phyloP scores from a whole-genome alignment of 495 filamentous ascomycete genomes.

The Pyrenopolyporus hunteri region DNA sequence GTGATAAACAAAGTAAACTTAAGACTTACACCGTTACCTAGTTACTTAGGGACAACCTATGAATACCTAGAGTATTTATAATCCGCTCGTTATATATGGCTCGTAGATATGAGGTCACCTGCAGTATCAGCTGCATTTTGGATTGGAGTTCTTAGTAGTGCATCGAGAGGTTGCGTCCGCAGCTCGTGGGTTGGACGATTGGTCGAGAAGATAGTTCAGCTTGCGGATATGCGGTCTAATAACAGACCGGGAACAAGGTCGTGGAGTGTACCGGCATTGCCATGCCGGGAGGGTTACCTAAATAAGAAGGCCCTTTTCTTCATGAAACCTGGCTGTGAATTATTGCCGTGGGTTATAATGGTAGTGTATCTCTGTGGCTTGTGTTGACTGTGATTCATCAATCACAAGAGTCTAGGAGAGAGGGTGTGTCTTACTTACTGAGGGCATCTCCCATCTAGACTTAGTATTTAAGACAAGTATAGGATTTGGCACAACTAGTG shows the following conservation, averaged over 20 bases:
- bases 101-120: constrained; percentile 19
- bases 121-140: constrained; percentile 18
- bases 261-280: constrained; percentile 7
- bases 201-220: constrained; percentile 17
- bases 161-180: constrained; percentile 14
- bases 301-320: constrained; percentile 22
- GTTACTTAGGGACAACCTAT: background rate
- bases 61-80: constrained; percentile 29
- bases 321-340: background rate
- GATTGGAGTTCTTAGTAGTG: constrained; percentile 2
- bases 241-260: constrained; percentile 10
- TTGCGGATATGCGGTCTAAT: background rate
- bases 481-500: too few species aligned
- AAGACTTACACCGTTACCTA: constrained; percentile 13
- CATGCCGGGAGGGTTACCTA: constrained; percentile 12
- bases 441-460: too few species aligned
- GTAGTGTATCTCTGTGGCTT: background rate
- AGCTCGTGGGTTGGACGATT: constrained; percentile 34
- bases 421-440: too few species aligned
- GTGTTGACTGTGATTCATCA: background rate
- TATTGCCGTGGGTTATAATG: background rate
- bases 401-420: background rate
- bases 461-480: too few species aligned
- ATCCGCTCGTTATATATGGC: constrained; percentile 18
- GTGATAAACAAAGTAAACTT: constrained; percentile 6